phyloP scores from a whole-genome alignment of 2,329 filamentous ascomycete species.

The Stachybotrys chartarum region DNA sequence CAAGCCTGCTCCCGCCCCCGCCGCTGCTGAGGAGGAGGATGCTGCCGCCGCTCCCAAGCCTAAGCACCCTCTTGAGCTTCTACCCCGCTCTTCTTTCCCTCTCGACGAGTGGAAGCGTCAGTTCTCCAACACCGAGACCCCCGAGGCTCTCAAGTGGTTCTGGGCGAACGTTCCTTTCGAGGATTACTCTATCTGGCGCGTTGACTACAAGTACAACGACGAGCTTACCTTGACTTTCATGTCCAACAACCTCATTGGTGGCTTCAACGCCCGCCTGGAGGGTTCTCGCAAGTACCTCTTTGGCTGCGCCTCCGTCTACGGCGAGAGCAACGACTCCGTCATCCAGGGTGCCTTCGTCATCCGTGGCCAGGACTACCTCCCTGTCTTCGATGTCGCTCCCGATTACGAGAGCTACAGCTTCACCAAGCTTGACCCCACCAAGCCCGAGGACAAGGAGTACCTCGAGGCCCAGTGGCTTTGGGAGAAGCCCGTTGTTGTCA shows the following conservation, averaged over 20 bases:
- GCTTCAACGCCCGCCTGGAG: constrained; percentile 97
- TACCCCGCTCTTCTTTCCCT: constrained; percentile 71
- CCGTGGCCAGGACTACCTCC: constrained; percentile 78
- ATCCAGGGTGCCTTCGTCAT: constrained; percentile 92
- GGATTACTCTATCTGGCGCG: constrained; percentile 92
- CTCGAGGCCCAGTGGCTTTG: constrained; percentile 85
- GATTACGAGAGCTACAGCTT: constrained; percentile 97
- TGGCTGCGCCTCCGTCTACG: constrained; percentile 83
- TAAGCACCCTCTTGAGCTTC: constrained; percentile 90
- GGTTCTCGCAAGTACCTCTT: constrained; percentile 97
- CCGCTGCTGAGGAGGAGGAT: constrained; percentile 30
- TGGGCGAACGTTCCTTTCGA: constrained; percentile 93
- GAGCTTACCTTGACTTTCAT: constrained; percentile 98
- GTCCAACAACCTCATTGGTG: constrained; percentile 96
- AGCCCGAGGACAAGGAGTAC: constrained; percentile 76
- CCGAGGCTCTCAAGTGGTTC: constrained; percentile 89
- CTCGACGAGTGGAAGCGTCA: constrained; percentile 98
- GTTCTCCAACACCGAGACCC: constrained; percentile 93
- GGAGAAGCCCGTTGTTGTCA: constrained; percentile 74
- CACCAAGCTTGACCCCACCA: constrained; percentile 89
- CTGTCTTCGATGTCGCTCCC: constrained; percentile 93
- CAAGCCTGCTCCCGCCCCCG: constrained; percentile 46
- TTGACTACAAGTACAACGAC: constrained; percentile 98
- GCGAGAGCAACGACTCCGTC: constrained; percentile 78
- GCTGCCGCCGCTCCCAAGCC: constrained; percentile 67